Evolutionary conservation across 495 filamentous ascomycete genomes (phyloP).

Genomic region (Xylaria acuta): DNA sequence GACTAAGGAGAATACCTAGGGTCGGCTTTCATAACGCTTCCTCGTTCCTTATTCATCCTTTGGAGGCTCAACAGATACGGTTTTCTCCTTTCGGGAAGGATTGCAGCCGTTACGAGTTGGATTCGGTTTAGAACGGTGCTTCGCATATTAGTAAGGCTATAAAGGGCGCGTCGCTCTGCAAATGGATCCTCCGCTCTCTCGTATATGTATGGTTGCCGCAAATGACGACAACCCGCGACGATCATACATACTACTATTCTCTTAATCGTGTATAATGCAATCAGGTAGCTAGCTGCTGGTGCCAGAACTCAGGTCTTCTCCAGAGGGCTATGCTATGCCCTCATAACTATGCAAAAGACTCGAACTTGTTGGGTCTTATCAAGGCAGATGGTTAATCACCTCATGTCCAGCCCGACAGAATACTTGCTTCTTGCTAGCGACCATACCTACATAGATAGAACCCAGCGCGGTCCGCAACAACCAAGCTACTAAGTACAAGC

Average conservation of each 20-base stretch:
- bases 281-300: not conserved
- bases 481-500: too few relatives aligned
- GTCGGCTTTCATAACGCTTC: not conserved
- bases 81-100: constrained; percentile 11
- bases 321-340: not conserved
- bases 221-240: constrained; percentile 1
- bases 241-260: not conserved
- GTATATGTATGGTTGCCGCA: not conserved
- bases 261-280: constrained; percentile 1
- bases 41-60: constrained; percentile 18
- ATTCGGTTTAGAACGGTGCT: constrained; percentile 17
- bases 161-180: constrained; percentile 13
- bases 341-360: not conserved
- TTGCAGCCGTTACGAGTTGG: constrained; percentile 15
- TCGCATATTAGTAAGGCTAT: constrained; percentile 21
- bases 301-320: not conserved
- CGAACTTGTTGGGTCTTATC: constrained; percentile 4
- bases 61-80: constrained; percentile 21
- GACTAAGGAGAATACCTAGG: not conserved
- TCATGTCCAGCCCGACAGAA: not conserved
- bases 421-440: not conserved
- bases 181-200: constrained; percentile 8
- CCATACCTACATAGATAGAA: constrained; percentile 1
- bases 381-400: not conserved
- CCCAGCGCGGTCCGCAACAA: constrained; percentile 8